Conservation (phyloP, 495 filamentous ascomycete species). For the Talaromyces liani region DNA sequence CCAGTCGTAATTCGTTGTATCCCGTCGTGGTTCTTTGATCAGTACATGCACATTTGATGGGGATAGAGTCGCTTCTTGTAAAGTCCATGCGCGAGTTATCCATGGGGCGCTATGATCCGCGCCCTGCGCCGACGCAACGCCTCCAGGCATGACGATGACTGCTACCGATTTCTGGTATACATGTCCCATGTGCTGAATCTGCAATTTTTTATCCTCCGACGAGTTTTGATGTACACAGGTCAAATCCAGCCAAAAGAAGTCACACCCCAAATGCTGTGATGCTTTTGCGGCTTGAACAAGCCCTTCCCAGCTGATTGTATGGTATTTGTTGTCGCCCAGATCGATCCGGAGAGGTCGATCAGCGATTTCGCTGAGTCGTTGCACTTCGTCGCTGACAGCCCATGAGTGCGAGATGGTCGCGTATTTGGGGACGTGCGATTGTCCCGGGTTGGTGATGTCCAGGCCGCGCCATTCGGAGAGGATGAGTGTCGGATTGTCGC, state of each 20-base stretch:
- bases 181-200: slow-evolving; percentile 7
- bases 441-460: background rate
- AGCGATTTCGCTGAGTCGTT: slow-evolving; percentile 1
- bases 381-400: slow-evolving; percentile 1
- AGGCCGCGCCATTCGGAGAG: slow-evolving; percentile 5
- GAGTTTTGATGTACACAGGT: slow-evolving; percentile 2
- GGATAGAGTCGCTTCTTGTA: slow-evolving; percentile 5
- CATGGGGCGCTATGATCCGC: background rate
- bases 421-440: slow-evolving; percentile 1
- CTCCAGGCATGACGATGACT: slow-evolving; percentile 3
- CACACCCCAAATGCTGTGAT: background rate
- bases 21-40: background rate
- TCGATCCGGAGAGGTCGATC: slow-evolving; percentile 1
- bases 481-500: background rate
- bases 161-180: background rate
- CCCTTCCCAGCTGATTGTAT: background rate
- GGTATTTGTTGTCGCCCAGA: background rate
- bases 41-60: slow-evolving; percentile 5
- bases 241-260: slow-evolving; percentile 3
- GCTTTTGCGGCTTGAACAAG: slow-evolving; percentile 2
- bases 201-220: slow-evolving; percentile 1
- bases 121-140: background rate
- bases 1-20: slow-evolving; percentile 2
- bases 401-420: slow-evolving; percentile 6
- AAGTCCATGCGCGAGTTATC: slow-evolving; percentile 6